Base-by-base conservation (phyloP, 805 yeast genomes). In the Peterozyma xylosa region DNA sequence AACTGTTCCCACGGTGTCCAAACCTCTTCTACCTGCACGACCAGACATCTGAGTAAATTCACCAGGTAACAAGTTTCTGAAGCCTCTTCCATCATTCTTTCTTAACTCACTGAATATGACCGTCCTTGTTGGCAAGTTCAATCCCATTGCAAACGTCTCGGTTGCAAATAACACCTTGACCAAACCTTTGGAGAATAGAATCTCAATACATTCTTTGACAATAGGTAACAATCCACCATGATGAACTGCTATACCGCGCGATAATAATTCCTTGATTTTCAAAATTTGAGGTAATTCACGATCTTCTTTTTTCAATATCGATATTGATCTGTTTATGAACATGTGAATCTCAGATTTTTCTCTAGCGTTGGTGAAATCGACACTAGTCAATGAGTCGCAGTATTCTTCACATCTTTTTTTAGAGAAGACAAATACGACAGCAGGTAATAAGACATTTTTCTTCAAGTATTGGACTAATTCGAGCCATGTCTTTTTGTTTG, bases 41-140 rank as follows among this genome's bases (percentile, higher is more conserved):
- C 99, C 99, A 0, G 97, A 90, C 99, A 93, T 93, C 64, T 91
- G 99, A 0, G 98, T 93, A 59, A 91, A 93, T 60, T 93, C 99
- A 43, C 99, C 99, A 0, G 99, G 96, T 9, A 83, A 72, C 48
- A 93, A 70, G 56, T 83, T 77, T 62, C 99, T 74, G 63, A 87
- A 80, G 0, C 76, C 76, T 30, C 80, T 74, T 38, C 98, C 98
- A 58, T 93, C 99, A 60, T 91, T 96, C 57, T 93, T 93, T 51
- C 91, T 69, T 41, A 84, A 67, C 39, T 84, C 87, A 49, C 88
- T 77, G 60, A 93, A 93, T 1, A 91, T 90, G 33, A 93, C 99
- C 0, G 99, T 93, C 66, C 96, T 80, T 0, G 99, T 91, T 11
- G 99, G 99, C 57, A 93, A 69, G 59, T 93, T 93, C 59, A 93